Conservation (phyloP, 352 stramenopile genomes). For the Pythium apleroticum region DNA sequence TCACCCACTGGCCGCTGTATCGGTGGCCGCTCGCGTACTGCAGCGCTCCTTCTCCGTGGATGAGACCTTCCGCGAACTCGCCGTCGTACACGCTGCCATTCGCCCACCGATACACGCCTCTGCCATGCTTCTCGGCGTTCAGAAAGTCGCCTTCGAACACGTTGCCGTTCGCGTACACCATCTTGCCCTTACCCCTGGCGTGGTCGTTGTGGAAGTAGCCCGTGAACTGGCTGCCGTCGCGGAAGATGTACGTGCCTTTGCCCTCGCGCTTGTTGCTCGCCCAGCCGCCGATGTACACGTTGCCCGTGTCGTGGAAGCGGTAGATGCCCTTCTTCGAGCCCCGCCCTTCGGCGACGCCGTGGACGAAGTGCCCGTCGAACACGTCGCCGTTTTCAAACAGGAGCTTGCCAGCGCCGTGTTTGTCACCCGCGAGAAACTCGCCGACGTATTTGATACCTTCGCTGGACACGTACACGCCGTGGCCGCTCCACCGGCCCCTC, state of each 20-base stretch:
- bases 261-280: constrained; percentile 71
- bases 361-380: constrained; percentile 70
- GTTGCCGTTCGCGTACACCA: constrained; percentile 87
- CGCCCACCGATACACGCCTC: constrained; percentile 58
- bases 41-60: constrained; percentile 59
- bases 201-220: constrained; percentile 62
- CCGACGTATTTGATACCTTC: constrained; percentile 73
- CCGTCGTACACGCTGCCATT: constrained; percentile 84
- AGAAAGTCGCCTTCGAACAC: constrained; percentile 67
- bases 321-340: constrained; percentile 61
- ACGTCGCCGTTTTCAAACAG: constrained; percentile 76
- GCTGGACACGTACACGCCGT: constrained; percentile 64
- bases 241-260: constrained; percentile 59
- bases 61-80: constrained; percentile 62
- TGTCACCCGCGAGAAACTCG: constrained; percentile 51
- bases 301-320: constrained; percentile 60
- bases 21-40: constrained; percentile 60
- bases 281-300: constrained; percentile 74
- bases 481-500: constrained; percentile 50
- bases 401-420: constrained; percentile 67
- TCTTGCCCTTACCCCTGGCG: constrained; percentile 71
- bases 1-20: constrained; percentile 63
- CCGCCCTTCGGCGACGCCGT: constrained; percentile 47
- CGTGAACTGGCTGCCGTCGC: constrained; percentile 56
- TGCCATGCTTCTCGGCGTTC: constrained; percentile 65